These are phyloP conservation scores for Kwoniella europaea DNA, from an alignment of 768 basidiomycete genomes.

Conservation along the genomic window DNA sequence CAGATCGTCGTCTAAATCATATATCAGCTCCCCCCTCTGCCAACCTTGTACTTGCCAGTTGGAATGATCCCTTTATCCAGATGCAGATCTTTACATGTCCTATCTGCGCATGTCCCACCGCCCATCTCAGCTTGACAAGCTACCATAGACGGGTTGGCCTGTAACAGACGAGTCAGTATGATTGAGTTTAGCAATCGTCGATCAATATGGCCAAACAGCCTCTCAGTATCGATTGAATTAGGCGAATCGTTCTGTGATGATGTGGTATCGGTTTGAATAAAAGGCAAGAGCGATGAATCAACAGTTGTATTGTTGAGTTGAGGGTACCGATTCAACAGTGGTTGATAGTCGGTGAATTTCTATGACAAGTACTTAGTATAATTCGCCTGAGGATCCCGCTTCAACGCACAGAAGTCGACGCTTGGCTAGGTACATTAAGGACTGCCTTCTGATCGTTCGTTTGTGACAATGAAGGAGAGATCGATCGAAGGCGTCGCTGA, in stretches of 20 bases:
- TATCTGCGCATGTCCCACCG: conserved; percentile 48
- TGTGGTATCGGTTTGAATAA: background rate
- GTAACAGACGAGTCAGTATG: conserved; percentile 43
- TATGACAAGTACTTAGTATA: conserved; percentile 23
- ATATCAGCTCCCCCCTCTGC: conserved; percentile 10
- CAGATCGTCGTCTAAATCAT: conserved; percentile 34
- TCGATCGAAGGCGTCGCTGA: conserved; percentile 1
- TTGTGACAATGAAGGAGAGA: conserved; percentile 9
- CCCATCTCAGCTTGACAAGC: conserved; percentile 43
- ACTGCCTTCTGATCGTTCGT: background rate
- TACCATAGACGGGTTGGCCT: conserved; percentile 26
- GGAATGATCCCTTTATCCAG: conserved; percentile 32
- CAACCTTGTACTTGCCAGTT: conserved; percentile 28
- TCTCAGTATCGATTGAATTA: background rate
- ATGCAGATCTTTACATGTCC: conserved; percentile 41
- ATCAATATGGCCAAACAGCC: conserved; percentile 18
- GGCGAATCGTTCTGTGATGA: background rate
- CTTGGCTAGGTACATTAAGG: background rate
- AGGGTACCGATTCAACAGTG: conserved; percentile 42
- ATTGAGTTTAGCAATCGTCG: conserved; percentile 31
- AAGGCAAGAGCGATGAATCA: conserved; percentile 3
- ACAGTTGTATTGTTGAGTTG: conserved; percentile 24
- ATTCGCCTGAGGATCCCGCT: background rate
- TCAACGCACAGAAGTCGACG: conserved; percentile 19
- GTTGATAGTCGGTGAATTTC: conserved; percentile 30